Evolutionary conservation across 2,329 filamentous ascomycete species (phyloP), one percentile per base, ranked within the genome.

Genomic region (Elsinoe perseae): DNA sequence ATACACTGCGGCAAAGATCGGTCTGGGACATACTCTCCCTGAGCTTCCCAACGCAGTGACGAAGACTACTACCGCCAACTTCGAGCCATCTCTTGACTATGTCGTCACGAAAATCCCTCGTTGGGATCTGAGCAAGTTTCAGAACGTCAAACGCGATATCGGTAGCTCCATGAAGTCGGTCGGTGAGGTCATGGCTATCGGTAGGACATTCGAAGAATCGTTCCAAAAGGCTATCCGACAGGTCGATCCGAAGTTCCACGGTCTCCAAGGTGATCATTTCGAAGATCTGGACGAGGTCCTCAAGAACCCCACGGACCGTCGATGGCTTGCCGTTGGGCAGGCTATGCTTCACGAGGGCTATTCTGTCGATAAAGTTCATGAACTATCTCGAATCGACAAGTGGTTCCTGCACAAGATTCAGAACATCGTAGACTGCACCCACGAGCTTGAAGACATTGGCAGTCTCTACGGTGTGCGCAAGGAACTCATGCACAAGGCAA

Each of bases 331-430:
- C 61, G 90, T 98, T 68, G 92, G 93, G 44, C 91, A 97, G 75
- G 93, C 93, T 62, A 95, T 98, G 89, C 83, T 95, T 63, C 90
- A 97, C 77, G 90, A 96, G 75, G 86, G 87, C 72, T 98, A 98
- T 78, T 83, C 88, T 1, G 90, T 96, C 46, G 92, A 98, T 62
- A 84, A 81, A 71, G 80, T 98, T 14, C 90, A 97, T 69, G 89
- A 96, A 5, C 77, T 98, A 64, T 95, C 87, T 75, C 96, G 95
- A 80, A 98, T 98, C 66, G 93, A 97, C 77, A 95, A 95, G 75
- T 97, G 93, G 93, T 98, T 98, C 80, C 76, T 98, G 65, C 83
- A 96, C 83, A 97, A 98, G 81, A 83, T 98, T 53, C 85, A 95
- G 76, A 97, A 97, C 77, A 88, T 98, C 66, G 93, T 95, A 54